Conservation (phyloP, 1,284 basidiomycete species). For the Cutaneotrichosporon dermatis region DNA sequence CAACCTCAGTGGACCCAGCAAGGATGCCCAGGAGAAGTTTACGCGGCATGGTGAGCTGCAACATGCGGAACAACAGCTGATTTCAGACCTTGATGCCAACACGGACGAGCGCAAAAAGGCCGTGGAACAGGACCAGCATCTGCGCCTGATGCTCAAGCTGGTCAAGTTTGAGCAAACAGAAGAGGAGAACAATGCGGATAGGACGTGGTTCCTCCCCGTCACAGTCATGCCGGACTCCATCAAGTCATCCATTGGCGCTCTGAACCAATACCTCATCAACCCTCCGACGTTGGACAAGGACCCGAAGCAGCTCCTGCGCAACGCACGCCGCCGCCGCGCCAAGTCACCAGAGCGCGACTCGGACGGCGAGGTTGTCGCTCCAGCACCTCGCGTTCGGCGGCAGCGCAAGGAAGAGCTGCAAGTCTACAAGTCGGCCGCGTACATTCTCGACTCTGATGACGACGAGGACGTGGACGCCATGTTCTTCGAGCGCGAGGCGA, state of each 20-base stretch:
- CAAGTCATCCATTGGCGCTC: constrained; percentile 28
- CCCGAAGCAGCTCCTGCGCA: constrained; percentile 32
- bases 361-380: constrained; percentile 56
- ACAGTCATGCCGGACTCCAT: constrained; percentile 28
- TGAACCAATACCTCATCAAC: constrained; percentile 32
- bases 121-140: constrained; percentile 66
- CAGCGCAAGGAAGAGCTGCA: constrained; percentile 55
- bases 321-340: constrained; percentile 42
- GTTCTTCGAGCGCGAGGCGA: constrained; percentile 72
- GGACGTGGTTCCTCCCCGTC: constrained; percentile 34
- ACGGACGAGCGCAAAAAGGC: constrained; percentile 69
- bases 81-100: constrained; percentile 72
- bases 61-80: too few relatives aligned
- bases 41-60: constrained; percentile 66
- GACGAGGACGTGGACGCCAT: constrained; percentile 53
- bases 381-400: background rate
- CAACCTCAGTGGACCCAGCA: constrained; percentile 56
- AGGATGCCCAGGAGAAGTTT: constrained; percentile 66
- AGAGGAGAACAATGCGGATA: constrained; percentile 7
- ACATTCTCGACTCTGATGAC: constrained; percentile 82
- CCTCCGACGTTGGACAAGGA: constrained; percentile 27
- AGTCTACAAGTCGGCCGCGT: constrained; percentile 78
- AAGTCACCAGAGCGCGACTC: constrained; percentile 71
- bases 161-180: constrained; percentile 32
- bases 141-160: constrained; percentile 69